Base-by-base conservation (phyloP, 2,329 filamentous ascomycete genomes). In the Colletotrichum sp. region DNA sequence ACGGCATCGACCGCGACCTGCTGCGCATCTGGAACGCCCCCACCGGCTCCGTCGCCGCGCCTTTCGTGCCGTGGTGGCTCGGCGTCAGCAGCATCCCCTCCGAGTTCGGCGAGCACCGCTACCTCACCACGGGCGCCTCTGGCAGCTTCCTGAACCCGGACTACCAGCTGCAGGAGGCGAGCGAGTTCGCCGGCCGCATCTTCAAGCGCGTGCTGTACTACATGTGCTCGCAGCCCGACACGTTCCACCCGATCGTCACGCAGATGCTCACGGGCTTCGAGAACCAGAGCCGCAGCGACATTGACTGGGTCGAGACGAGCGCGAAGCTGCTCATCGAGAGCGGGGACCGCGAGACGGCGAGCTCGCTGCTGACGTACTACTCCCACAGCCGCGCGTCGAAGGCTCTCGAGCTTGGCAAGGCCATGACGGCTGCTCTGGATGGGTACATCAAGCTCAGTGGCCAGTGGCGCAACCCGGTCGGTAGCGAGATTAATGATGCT, bases 401-500 rank as follows among this genome's bases (percentile, higher is more conserved):
- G 68, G 80, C 81, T 8, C 75, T 80, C 4, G 69, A 78, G 10
- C 63, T 82, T 5, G 81, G 80, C 2, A 62, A 76, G 49, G 77
- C 71, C 4, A 74, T 81, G 63, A 72, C 67, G 16, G 75, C 76
- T 16, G 78, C 80, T 7, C 76, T 82, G 34, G 80, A 82, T 16
- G 77, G 77, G 2, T 81, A 79, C 39, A 76, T 80, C 36, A 82
- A 82, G 77, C 72, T 82, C 6, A 76, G 75, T 0, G 79, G 80
- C 2, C 52, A 59, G n/a, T 82, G 80, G 80, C 77, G 73, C 55
- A 59, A 60, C 12, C 82, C 80, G 13, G 76, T 76, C 30, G 81
- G 81, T 12, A 83, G 83, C 36, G 64, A 79, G 60, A 84, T 84
- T 44, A 84, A 84, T 28, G 82, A 83, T 68, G 77, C 79, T 9